Evolutionary conservation across 2,329 filamentous ascomycete species (phyloP), one percentile per base, ranked within the genome.

Genomic region (Monilinia fructigena): DNA sequence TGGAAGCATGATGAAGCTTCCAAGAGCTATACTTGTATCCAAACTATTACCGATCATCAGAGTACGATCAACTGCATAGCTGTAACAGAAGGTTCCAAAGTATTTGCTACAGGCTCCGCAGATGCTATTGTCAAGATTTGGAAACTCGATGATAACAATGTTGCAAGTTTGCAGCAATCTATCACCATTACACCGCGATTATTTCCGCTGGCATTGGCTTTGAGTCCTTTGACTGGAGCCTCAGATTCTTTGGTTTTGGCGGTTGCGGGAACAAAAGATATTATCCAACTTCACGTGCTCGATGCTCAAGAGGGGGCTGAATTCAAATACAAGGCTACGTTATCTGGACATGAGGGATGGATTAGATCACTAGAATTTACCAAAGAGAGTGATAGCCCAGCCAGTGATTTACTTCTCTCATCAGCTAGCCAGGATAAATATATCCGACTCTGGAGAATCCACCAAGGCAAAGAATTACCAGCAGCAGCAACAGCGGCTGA

Each of bases 401-500:
- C 80, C 0, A 85, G 85, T 63, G 93, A 97, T 75, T 76, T 96
- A 4, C 79, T 98, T 28, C 83, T 99, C 26, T 92, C 94, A 0
- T 98, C 94, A 14, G 93, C 93, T 28, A 98, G 94, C 76, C 95
- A 99, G 77, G 95, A 99, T 78, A 97, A 96, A 79, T 99, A 98
- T 74, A 89, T 98, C 67, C 90, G 95, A 52, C 84, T 99, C 47
- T 99, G 95, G 95, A 87, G 93, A 67, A 80, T 99, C 47, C 90
- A 91, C 70, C 81, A 85, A 68, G 92, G 91, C 45, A 84, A 84
- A 67, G 85, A 88, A 45, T 79, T 90, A 1, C 87, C 88, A 1
- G 79, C 82, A 0, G 80, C 83, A 60, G 84, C 83, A 50, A 80
- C 79, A 8, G 81, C 83, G 1, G 79, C 85, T 14, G 86, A 90